Evolutionary conservation across 2,329 filamentous ascomycete species (phyloP), one percentile per base, ranked within the genome.

Genomic region (Xylariomycetidae sp.): DNA sequence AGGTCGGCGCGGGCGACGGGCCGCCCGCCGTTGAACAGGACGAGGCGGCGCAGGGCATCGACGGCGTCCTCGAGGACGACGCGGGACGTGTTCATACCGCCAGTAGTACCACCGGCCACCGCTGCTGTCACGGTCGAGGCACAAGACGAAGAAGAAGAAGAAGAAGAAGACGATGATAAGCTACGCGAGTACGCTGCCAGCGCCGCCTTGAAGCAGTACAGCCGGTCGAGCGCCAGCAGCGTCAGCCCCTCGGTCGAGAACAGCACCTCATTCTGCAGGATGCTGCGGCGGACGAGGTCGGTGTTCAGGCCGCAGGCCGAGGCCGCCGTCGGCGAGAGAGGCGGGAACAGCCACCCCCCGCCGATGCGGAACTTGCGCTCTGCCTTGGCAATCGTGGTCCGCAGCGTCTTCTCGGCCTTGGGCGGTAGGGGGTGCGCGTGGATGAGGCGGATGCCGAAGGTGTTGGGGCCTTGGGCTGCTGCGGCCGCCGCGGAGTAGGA

Each of bases 121-220:
- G 8, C n/a, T n/a, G 20, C 20, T 8, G 20, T n/a, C 8, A 8
- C 8, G 8, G 20, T n/a, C 8, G 20, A 23, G n/a, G n/a, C n/a
- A n/a, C n/a, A n/a, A 25, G 35, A 18, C 17, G 15, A 2, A 27
- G 13, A 9, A 18, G 9, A 9, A 25, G 20, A n/a, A 31, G 29
- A 11, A 12, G 4, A 9, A 15, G 34, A 20, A 2, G 17, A 12
- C 14, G 7, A 22, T 25, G 15, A 13, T 25, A 44, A 36, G 2
- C 64, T 67, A 37, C 63, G 64, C 4, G 72, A 67, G 52, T 81
- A 81, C 42, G 67, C 68, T 13, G 72, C 67, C 9, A 83, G 64
- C 1, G 76, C 74, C 29, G 67, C 65, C 53, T 81, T 81, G 60
- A 84, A 76, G 26, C 73, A 77, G 58, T 81, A 84, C 28, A 81